A percentile compares a stretch with the other conserved stretches of the same genome.
Conservation (phyloP, 2,329 filamentous ascomycete genomes). For the Ophiosphaerella korrae region DNA sequence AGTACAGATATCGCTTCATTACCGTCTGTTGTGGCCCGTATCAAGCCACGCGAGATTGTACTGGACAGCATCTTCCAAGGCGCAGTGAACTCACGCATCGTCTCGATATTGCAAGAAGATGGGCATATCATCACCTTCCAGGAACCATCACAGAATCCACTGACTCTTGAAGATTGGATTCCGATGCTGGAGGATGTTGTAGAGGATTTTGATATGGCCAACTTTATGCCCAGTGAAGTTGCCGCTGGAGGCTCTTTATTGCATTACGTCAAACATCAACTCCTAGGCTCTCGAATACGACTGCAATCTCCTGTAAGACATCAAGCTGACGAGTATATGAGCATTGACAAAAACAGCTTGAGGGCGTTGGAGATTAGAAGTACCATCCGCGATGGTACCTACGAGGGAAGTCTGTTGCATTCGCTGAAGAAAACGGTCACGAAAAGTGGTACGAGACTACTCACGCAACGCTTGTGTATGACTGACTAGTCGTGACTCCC, state of each 20-base stretch:
- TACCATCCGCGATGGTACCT: constrained; percentile 79
- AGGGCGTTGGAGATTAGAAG: constrained; percentile 85
- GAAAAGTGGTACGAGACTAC: constrained; percentile 82
- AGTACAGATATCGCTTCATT: constrained; percentile 71
- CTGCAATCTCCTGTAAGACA: constrained; percentile 81
- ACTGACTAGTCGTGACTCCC: constrained; percentile 19
- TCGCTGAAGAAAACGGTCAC: constrained; percentile 89
- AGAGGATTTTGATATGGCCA: constrained; percentile 54
- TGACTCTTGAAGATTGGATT: constrained; percentile 68
- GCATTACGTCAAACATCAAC: constrained; percentile 78
- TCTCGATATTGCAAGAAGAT: constrained; percentile 74
- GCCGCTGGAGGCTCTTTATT: constrained; percentile 80
- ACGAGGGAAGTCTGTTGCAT: constrained; percentile 85
- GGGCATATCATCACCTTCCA: constrained; percentile 78
- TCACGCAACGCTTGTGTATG: constrained; percentile 81
- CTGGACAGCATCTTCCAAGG: constrained; percentile 64
- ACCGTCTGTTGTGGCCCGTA: constrained; percentile 79
- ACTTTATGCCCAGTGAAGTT: constrained; percentile 72
- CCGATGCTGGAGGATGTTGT: constrained; percentile 78
- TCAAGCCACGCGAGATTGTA: constrained; percentile 84
- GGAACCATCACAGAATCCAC: constrained; percentile 50
- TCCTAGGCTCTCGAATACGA: constrained; percentile 78
- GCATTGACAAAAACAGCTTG: constrained; percentile 89
- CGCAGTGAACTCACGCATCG: constrained; percentile 64
- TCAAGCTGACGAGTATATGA: constrained; percentile 78